Evolutionary conservation across 2,329 filamentous ascomycete species (phyloP).

Genomic region (Epichloe glyceriae): DNA sequence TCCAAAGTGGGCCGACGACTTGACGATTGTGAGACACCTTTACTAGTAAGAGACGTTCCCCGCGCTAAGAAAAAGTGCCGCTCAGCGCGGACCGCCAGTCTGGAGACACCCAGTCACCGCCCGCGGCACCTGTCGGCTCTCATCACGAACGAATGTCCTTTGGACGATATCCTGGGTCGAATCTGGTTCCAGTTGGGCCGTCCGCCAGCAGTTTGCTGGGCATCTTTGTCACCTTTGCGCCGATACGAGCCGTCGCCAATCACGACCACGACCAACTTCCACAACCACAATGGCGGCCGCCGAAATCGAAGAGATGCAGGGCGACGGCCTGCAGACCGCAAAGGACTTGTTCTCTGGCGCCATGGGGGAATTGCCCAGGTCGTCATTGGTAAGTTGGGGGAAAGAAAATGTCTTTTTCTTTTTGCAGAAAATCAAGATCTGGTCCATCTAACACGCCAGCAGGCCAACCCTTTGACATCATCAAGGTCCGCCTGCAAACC

Average conservation of each 20-base stretch:
- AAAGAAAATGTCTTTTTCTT: neutral
- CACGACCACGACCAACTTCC: neutral
- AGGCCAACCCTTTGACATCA: constrained; percentile 74
- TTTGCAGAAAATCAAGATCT: too few species aligned
- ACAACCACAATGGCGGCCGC: constrained; percentile 1
- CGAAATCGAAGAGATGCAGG: constrained; percentile 3
- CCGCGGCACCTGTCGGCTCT: neutral
- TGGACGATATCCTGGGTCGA: neutral
- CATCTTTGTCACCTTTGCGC: neutral
- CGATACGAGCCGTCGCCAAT: neutral
- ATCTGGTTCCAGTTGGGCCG: neutral
- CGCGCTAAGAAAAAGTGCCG: neutral
- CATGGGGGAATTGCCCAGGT: constrained; percentile 85
- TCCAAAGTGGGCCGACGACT: too few species aligned
- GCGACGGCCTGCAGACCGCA: constrained; percentile 43
- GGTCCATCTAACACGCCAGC: neutral
- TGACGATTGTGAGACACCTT: too few species aligned
- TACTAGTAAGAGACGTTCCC: too few species aligned
- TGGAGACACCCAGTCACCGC: neutral
- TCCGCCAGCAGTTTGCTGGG: too few species aligned
- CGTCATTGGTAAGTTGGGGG: constrained; percentile 52
- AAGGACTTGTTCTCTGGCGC: constrained; percentile 92
- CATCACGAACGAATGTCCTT: neutral
- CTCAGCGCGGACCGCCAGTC: neutral
- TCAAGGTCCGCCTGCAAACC: constrained; percentile 95